phyloP scores from a whole-genome alignment of 768 basidiomycete genomes.

The Infundibulicybe gibba region DNA sequence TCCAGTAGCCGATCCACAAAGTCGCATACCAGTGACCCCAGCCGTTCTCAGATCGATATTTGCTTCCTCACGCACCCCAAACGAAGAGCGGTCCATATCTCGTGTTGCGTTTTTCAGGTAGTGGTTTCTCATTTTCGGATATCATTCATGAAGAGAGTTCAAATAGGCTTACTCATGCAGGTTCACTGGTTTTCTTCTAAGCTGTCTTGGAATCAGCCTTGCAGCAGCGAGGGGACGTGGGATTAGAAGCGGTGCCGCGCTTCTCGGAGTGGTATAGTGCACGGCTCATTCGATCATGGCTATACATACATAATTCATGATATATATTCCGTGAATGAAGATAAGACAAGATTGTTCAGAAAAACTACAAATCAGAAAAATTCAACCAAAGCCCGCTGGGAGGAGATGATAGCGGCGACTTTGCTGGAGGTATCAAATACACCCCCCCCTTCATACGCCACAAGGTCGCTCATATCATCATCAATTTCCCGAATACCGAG shows the following conservation, averaged over 20 bases:
- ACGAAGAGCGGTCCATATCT: slow-evolving; percentile 82
- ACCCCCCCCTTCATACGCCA: slow-evolving; percentile 54
- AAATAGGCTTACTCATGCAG: slow-evolving; percentile 29
- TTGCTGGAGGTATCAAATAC: slow-evolving; percentile 53
- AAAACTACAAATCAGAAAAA: slow-evolving; percentile 30
- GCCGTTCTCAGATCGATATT: slow-evolving; percentile 82
- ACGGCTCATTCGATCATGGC: too few relatives aligned
- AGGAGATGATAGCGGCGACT: slow-evolving; percentile 53
- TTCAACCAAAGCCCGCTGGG: slow-evolving; percentile 47
- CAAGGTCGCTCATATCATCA: slow-evolving; percentile 50
- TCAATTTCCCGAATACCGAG: slow-evolving; percentile 35
- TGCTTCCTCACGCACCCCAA: slow-evolving; percentile 75
- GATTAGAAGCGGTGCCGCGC: slow-evolving; percentile 59
- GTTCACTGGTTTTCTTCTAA: slow-evolving; percentile 79
- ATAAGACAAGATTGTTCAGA: neutral
- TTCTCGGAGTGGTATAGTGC: slow-evolving; percentile 60
- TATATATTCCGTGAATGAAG: neutral
- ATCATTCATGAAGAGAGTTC: slow-evolving; percentile 3
- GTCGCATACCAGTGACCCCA: slow-evolving; percentile 80
- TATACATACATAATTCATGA: neutral
- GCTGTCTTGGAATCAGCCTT: slow-evolving; percentile 77
- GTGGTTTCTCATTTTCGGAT: slow-evolving; percentile 8
- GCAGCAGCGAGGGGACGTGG: slow-evolving; percentile 70
- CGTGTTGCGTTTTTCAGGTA: slow-evolving; percentile 86
- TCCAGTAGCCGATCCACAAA: slow-evolving; percentile 41